Evolutionary conservation across 371 early-diverging fungal species (phyloP).

Genomic region (Actinomortierella wolfii): DNA sequence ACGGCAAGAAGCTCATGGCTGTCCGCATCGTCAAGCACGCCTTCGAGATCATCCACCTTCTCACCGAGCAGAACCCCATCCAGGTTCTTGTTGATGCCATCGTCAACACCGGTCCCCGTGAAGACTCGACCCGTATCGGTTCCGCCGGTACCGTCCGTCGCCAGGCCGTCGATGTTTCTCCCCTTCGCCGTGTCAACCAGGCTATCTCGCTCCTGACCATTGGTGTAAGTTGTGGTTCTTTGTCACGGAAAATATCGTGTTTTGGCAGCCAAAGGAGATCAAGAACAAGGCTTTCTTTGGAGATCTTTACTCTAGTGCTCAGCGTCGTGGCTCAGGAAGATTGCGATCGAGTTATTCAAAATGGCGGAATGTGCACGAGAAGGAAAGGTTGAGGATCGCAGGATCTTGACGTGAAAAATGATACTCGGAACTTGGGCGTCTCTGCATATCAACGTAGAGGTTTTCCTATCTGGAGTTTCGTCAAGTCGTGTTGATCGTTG

Average conservation of each 20-base stretch:
- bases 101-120: conserved; percentile 99
- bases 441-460: too few relatives aligned
- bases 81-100: conserved; percentile 99
- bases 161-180: conserved; percentile 99
- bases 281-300: too few relatives aligned
- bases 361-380: too few relatives aligned
- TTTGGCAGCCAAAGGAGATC: too few relatives aligned
- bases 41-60: conserved; percentile 98
- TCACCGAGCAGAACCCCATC: conserved; percentile 99
- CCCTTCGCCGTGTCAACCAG: conserved; percentile 99
- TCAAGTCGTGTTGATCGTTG: too few relatives aligned
- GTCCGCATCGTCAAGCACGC: conserved; percentile 99
- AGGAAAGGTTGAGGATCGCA: too few relatives aligned
- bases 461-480: too few relatives aligned
- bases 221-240: conserved; percentile 71
- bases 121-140: conserved; percentile 99
- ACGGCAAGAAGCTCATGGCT: conserved; percentile 99
- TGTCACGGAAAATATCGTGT: conserved; percentile 6
- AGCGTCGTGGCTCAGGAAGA: too few relatives aligned
- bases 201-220: conserved; percentile 96
- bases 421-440: too few relatives aligned
- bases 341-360: too few relatives aligned
- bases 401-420: too few relatives aligned
- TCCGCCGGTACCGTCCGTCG: conserved; percentile 99
- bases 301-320: too few relatives aligned